Base-by-base conservation (phyloP, 129 eudicot genomes). In the Lactuca sativa region DNA sequence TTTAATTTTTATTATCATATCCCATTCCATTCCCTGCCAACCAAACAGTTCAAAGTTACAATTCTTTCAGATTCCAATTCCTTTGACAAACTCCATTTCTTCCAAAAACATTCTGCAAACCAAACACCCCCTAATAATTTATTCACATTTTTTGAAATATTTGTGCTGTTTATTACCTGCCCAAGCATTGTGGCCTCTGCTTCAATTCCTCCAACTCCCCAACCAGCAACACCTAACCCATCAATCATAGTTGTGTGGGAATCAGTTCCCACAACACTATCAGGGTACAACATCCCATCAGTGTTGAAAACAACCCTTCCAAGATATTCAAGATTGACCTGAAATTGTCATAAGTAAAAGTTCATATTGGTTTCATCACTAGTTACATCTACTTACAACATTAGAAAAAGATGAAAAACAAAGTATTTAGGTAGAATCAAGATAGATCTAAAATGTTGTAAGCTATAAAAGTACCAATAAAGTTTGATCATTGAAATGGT, bases 181-280 rank as follows among this genome's bases (percentile, higher is more conserved):
- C 98, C 98, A 83, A 93, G 97, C 98, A 93, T 93, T 56, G 95
- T 66, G 1, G 98, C 98, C 82, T 93, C 98, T 57, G 98, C 98
- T 83, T 92, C 98, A 68, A 92, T 92, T 57, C 98, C 98, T 56
- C 98, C 98, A 77, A 93, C 98, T 74, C 98, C 98, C 98, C 98
- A 93, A 49, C 98, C 98, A 75, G 98, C 95, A 85, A 93, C 98
- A n/a, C 98, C 98, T 49, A 93, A 75, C 70, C 98, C 98, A 65
- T 93, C 98, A 77, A 93, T 93, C 98, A 93, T 93, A 30, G 98
- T 93, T 16, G 98, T 93, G 76, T 93, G 98, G 43, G 98, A 93
- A 70, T 93, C 98, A 53, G 98, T 93, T 59, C 98, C 98, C 12
- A 93, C 98, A 58, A 93, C 98, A 87, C 98, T 93, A 73, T 93